Conservation (phyloP, 805 yeast species). For the Yamadazyma olivae region DNA sequence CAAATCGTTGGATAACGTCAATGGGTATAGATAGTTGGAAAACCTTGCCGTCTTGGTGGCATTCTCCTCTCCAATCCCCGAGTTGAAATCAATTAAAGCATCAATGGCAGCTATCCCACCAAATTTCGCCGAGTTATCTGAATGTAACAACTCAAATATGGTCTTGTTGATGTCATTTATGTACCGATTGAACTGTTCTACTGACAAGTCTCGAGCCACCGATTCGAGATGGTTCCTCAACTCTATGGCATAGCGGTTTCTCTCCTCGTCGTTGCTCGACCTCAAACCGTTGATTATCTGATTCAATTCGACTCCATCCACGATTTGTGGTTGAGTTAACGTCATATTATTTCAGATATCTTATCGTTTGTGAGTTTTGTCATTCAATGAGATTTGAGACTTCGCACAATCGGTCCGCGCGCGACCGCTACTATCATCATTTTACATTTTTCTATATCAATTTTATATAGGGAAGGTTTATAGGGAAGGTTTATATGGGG, state of each 20-base stretch:
- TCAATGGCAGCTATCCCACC: slow-evolving; percentile 94
- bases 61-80: slow-evolving; percentile 71
- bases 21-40: slow-evolving; percentile 81
- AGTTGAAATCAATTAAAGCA: slow-evolving; percentile 79
- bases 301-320: slow-evolving; percentile 49
- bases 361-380: slow-evolving; percentile 2
- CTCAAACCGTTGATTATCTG: slow-evolving; percentile 53
- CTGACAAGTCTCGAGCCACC: slow-evolving; percentile 74
- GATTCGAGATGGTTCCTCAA: slow-evolving; percentile 66
- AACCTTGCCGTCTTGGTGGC: slow-evolving; percentile 86
- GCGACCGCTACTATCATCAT: no score
- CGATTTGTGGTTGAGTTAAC: slow-evolving; percentile 31
- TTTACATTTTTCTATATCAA: no score
- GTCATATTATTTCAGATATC: background rate
- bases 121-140: slow-evolving; percentile 66
- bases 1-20: slow-evolving; percentile 77
- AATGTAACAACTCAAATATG: slow-evolving; percentile 79
- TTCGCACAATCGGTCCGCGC: slow-evolving; percentile 1
- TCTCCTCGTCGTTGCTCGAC: slow-evolving; percentile 39
- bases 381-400: background rate
- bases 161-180: slow-evolving; percentile 84
- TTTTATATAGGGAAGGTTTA: no score
- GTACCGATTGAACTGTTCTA: slow-evolving; percentile 78
- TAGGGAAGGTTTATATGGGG: no score
- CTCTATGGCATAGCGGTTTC: slow-evolving; percentile 62